Conservation (phyloP, 495 filamentous ascomycete species). For the Lasiosphaeria hispida region DNA sequence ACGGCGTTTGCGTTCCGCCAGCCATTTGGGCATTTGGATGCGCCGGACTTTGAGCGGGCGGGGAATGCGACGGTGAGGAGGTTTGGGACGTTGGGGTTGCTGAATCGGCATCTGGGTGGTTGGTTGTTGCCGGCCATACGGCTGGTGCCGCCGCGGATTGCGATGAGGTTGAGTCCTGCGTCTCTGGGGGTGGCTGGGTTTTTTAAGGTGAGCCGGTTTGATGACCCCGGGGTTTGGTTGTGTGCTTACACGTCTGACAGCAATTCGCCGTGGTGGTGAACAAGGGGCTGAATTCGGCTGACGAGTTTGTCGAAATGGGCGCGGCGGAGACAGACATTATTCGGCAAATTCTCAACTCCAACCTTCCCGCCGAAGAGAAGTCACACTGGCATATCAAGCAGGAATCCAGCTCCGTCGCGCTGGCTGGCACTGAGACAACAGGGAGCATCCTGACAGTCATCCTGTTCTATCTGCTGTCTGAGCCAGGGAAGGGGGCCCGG, state of each 20-base stretch:
- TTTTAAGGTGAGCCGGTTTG: conserved; percentile 7
- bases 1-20: conserved; percentile 34
- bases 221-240: background rate
- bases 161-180: conserved; percentile 8
- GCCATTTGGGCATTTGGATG: conserved; percentile 33
- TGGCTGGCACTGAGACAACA: conserved; percentile 40
- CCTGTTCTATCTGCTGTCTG: conserved; percentile 30
- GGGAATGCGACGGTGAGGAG: conserved; percentile 4
- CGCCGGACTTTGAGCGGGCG: conserved; percentile 30
- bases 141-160: background rate
- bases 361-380: conserved; percentile 32
- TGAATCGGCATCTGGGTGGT: conserved; percentile 9
- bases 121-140: background rate
- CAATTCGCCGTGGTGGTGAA: conserved; percentile 1
- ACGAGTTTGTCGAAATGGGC: background rate
- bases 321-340: conserved; percentile 22
- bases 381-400: conserved; percentile 18
- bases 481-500: conserved; percentile 23
- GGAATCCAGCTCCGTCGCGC: conserved; percentile 29
- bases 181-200: conserved; percentile 9
- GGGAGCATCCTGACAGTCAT: conserved; percentile 28
- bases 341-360: conserved; percentile 28
- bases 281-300: background rate
- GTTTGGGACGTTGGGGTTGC: background rate
- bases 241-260: background rate